These are phyloP conservation scores for Cystobasidium slooffiae DNA, from an alignment of 1,284 basidiomycete species.

Conservation along the genomic window DNA sequence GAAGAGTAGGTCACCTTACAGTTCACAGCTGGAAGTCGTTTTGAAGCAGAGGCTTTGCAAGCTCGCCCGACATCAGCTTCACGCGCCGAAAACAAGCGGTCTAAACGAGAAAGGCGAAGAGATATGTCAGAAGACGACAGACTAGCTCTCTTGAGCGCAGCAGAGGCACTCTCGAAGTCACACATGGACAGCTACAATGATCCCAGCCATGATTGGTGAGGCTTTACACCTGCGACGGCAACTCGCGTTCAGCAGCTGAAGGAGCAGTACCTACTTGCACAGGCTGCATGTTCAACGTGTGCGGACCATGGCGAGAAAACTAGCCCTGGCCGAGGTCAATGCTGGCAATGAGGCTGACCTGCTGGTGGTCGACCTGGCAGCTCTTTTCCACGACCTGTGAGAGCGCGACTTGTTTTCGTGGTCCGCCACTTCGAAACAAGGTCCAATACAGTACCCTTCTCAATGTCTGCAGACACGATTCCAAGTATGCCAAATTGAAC, in stretches of 20 bases:
- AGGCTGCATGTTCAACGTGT: slow-evolving; percentile 40
- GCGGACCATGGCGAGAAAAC: background rate
- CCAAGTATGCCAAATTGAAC: slow-evolving; percentile 72
- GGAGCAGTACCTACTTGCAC: background rate
- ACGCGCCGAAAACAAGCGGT: background rate
- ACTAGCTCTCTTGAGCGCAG: slow-evolving; percentile 17
- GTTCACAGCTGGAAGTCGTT: too few relatives aligned
- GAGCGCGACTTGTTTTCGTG: background rate
- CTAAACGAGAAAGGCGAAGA: background rate
- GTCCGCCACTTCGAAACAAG: background rate
- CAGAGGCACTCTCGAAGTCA: slow-evolving; percentile 19
- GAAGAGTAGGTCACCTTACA: too few relatives aligned
- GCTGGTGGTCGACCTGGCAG: slow-evolving; percentile 59
- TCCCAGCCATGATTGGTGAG: slow-evolving; percentile 36
- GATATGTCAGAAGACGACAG: background rate
- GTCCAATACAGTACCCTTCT: background rate
- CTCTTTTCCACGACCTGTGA: slow-evolving; percentile 81
- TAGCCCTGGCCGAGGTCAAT: background rate
- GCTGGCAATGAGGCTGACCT: slow-evolving; percentile 4
- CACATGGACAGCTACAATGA: slow-evolving; percentile 40
- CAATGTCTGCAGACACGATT: slow-evolving; percentile 63
- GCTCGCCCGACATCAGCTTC: too few relatives aligned
- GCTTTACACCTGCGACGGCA: background rate
- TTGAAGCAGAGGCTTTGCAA: too few relatives aligned
- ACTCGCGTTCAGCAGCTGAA: background rate